Evolutionary conservation across 257 asterid species (phyloP).

Genomic region (Solanum sejunctum): DNA sequence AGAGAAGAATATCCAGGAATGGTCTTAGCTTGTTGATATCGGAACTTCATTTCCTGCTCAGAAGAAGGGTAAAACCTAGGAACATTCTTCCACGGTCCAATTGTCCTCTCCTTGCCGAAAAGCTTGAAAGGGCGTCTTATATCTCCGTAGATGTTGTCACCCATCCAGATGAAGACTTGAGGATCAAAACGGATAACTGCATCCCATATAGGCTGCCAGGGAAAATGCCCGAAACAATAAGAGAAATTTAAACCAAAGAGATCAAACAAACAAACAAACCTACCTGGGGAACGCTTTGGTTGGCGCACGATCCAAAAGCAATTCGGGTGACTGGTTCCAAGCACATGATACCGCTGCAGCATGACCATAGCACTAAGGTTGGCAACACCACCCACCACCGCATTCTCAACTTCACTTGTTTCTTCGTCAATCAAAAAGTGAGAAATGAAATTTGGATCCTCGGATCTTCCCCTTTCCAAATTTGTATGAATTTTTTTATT

Average conservation of each 20-base stretch:
- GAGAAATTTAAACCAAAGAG: not conserved
- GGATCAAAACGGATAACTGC: slow-evolving; percentile 13
- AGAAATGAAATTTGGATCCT: no score
- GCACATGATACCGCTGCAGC: not conserved
- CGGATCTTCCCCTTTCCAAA: no score
- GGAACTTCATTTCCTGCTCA: slow-evolving; percentile 7
- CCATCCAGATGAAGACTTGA: slow-evolving; percentile 20
- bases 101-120: slow-evolving; percentile 21
- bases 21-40: slow-evolving; percentile 6
- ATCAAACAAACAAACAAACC: not conserved
- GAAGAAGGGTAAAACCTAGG: slow-evolving; percentile 16
- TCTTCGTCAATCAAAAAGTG: not conserved
- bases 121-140: slow-evolving; percentile 12
- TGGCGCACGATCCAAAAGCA: slow-evolving; percentile 27
- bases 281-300: slow-evolving; percentile 20
- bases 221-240: not conserved
- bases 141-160: slow-evolving; percentile 24
- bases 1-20: slow-evolving; percentile 14
- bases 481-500: no score
- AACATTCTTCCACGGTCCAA: slow-evolving; percentile 25
- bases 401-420: not conserved
- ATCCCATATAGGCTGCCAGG: slow-evolving; percentile 17
- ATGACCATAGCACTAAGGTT: not conserved
- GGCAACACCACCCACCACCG: not conserved
- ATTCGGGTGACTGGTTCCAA: slow-evolving; percentile 7